Evolutionary conservation across 805 yeast species (phyloP), one percentile per base, ranked within the genome.

Genomic region (Candida gorgasii): DNA sequence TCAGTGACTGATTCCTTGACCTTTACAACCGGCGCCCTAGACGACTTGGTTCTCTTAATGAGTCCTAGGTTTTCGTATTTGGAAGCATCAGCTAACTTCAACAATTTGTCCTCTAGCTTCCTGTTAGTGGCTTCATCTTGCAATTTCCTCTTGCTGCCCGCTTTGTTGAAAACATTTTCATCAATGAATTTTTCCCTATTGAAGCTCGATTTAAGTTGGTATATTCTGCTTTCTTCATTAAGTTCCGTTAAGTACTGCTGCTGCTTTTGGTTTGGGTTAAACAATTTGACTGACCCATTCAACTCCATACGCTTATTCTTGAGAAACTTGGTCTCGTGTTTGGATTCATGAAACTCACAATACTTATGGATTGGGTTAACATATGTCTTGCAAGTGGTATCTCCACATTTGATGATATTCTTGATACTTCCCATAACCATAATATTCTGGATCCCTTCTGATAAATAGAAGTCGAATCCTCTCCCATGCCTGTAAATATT

Each of bases 371-470:
- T 17, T 12, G 33, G 35, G 20, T 39, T 19, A 14, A 63, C 57
- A 12, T 82, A 81, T 23, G 71, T 77, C 32, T 65, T 11, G 23
- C 54, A 62, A 22, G 71, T 76, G 11, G 65, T 55, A 9, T 74
- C 72, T n/a, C 66, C 61, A 59, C 99, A 92, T 42, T 68, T 67
- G 0, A 86, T 95, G 36, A 84, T 74, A 54, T 87, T 78, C 44
- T 75, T 72, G 15, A 89, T 70, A 26, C 73, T 69, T 0, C 96
- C 99, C 41, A 92, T 72, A 52, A 88, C 95, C 4, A 90, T 40
- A 1, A 92, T 64, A 23, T 78, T 70, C 14, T 40, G 30, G 1
- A 43, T 5, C 40, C 76, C 72, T 13, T 46, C 49, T 20, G 38
- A 42, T 20, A 63, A 63, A 18, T 67, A 71, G 39, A 77, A 76